Conservation (phyloP, 2,329 filamentous ascomycete species). For the Aplosporella prunicola region DNA sequence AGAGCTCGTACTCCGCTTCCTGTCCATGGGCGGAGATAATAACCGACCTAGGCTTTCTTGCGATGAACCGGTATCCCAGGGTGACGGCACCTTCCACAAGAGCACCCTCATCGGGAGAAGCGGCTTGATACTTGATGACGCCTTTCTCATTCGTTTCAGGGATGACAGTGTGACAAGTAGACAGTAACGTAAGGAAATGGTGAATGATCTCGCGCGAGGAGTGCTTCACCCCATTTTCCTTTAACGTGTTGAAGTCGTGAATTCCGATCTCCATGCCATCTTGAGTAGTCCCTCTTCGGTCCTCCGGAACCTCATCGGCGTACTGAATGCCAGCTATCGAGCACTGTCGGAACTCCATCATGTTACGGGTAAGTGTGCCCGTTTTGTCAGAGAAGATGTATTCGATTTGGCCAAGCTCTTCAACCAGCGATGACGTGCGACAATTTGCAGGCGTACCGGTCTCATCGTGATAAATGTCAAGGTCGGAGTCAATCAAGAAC, state of each 20-base stretch:
- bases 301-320: slow-evolving; percentile 82
- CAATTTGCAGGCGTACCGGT: slow-evolving; percentile 94
- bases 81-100: slow-evolving; percentile 80
- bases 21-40: slow-evolving; percentile 68
- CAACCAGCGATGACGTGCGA: slow-evolving; percentile 89
- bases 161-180: slow-evolving; percentile 95
- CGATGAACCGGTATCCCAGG: slow-evolving; percentile 82
- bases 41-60: slow-evolving; percentile 80
- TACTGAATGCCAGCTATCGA: slow-evolving; percentile 92
- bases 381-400: slow-evolving; percentile 99
- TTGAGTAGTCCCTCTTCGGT: slow-evolving; percentile 68
- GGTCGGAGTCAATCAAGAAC: slow-evolving; percentile 93
- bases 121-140: slow-evolving; percentile 93
- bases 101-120: slow-evolving; percentile 95
- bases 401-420: slow-evolving; percentile 95
- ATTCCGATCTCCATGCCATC: slow-evolving; percentile 71
- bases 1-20: slow-evolving; percentile 73
- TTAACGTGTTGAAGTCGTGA: slow-evolving; percentile 71
- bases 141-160: slow-evolving; percentile 75
- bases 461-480: slow-evolving; percentile 96
- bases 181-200: slow-evolving; percentile 77
- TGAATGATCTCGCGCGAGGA: slow-evolving; percentile 54
- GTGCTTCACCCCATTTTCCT: slow-evolving; percentile 57
- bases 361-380: slow-evolving; percentile 91
- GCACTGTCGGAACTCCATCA: slow-evolving; percentile 97